A percentile compares a stretch with the other conserved stretches of the same genome.
These are phyloP conservation scores for Fusarium protoensiforme DNA, from an alignment of 2,329 filamentous ascomycete genomes.

Conservation along the genomic window DNA sequence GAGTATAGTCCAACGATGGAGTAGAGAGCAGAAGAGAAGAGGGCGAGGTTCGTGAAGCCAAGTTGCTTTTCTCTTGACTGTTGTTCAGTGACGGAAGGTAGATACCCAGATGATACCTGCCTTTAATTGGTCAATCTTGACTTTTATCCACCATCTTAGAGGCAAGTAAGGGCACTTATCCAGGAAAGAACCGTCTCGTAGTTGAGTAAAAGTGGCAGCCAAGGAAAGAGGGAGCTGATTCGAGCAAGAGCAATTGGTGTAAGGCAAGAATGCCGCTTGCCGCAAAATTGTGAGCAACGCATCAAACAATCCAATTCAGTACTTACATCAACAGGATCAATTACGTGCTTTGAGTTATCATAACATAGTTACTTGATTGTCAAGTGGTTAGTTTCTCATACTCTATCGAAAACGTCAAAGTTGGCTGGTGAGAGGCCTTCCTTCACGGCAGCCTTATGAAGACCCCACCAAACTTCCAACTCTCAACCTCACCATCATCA, in stretches of 20 bases:
- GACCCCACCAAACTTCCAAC: constrained; percentile 26
- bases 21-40: neutral
- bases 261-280: neutral
- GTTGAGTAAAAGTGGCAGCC: neutral
- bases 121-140: neutral
- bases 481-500: constrained; percentile 23
- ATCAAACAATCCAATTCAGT: neutral
- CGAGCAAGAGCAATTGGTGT: neutral
- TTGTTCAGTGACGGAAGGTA: neutral
- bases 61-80: neutral
- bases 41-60: neutral
- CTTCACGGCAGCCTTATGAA: neutral
- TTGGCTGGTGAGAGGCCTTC: neutral
- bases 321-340: neutral
- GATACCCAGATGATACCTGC: neutral
- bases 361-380: neutral
- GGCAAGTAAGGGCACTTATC: neutral
- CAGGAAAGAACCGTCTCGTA: neutral
- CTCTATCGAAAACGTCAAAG: neutral
- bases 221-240: neutral
- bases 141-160: neutral
- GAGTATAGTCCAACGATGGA: neutral
- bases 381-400: neutral
- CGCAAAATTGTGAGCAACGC: neutral
- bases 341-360: neutral